Base-by-base conservation (phyloP, 192 early-diverging fungal genomes). In the Entomortierella beljakovae region DNA sequence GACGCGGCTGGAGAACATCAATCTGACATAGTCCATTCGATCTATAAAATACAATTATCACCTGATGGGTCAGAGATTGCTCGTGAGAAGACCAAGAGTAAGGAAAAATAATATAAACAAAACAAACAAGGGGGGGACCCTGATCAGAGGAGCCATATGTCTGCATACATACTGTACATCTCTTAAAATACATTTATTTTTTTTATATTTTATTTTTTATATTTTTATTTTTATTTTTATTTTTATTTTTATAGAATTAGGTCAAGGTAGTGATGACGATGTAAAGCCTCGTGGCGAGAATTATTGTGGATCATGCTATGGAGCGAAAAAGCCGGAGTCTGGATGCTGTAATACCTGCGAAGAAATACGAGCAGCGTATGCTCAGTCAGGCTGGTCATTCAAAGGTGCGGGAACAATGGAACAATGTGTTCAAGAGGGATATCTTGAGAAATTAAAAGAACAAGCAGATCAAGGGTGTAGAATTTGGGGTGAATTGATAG, bases 321-420 rank as follows among this genome's bases (percentile, higher is more conserved):
- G 95, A 51, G 96, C 89, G 8, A 58, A 62, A 22, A 52, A 82
- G 15, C 91, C 93, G 1, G 82, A 77, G 16, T 83, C 82, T 58
- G 92, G 92, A 20, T 99, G 98, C 85, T 98, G 98, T 77, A 95
- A 97, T 74, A 95, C 94, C 2, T 99, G 98, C 77, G 92, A 94
- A 10, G 94, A 95, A 22, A 95, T 99, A 25, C 83, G 91, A 33
- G 85, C 92, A 70, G 94, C 96, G 2, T 98, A 99, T 77, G 82
- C 72, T 9, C 88, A 88, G 31, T 84, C 82, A 37, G 93, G 93
- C 50, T 99, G 98, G 98, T 88, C 91, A 1, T 94, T 97, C 57
- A 84, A 81, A 3, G 82, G 88, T 49, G 85, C 92, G 1, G 92
- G 94, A 34, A 50, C 69, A 0, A 91, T 97, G 59, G 95, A 95